Conservation (phyloP, 2,329 filamentous ascomycete species). For the Leptographium procerum region DNA sequence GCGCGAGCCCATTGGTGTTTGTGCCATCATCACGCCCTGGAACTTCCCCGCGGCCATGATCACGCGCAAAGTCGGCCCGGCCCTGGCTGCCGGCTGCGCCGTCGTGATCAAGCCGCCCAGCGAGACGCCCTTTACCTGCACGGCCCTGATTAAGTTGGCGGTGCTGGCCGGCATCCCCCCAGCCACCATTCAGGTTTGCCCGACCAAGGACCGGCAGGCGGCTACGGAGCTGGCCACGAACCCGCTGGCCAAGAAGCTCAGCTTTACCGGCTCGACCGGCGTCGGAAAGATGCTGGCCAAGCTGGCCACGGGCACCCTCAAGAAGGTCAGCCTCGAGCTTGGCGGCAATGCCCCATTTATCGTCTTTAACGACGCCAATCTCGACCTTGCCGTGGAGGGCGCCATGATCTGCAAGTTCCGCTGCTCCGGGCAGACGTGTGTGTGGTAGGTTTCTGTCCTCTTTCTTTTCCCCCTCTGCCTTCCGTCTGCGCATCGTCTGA, state of each 20-base stretch:
- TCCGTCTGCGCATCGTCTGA: conserved; percentile 14
- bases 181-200: conserved; percentile 37
- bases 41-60: conserved; percentile 48
- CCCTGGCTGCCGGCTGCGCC: conserved; percentile 58
- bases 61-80: conserved; percentile 31
- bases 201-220: conserved; percentile 8
- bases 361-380: conserved; percentile 50
- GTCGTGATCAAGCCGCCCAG: conserved; percentile 60
- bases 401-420: conserved; percentile 27
- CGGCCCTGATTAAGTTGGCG: conserved; percentile 54
- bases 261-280: conserved; percentile 52
- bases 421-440: conserved; percentile 49
- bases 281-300: conserved; percentile 49
- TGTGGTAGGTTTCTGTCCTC: conserved; percentile 21
- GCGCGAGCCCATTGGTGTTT: conserved; percentile 57
- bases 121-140: conserved; percentile 58
- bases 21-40: conserved; percentile 55
- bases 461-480: not conserved
- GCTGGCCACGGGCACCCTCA: conserved; percentile 46
- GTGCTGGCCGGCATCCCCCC: conserved; percentile 55
- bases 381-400: conserved; percentile 43
- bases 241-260: conserved; percentile 35
- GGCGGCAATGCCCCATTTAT: conserved; percentile 55
- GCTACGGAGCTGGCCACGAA: conserved; percentile 5
- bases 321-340: conserved; percentile 53